These are phyloP conservation scores for Mycosphaerella sp. DNA, from an alignment of 2,329 filamentous ascomycete species.

Conservation along the genomic window DNA sequence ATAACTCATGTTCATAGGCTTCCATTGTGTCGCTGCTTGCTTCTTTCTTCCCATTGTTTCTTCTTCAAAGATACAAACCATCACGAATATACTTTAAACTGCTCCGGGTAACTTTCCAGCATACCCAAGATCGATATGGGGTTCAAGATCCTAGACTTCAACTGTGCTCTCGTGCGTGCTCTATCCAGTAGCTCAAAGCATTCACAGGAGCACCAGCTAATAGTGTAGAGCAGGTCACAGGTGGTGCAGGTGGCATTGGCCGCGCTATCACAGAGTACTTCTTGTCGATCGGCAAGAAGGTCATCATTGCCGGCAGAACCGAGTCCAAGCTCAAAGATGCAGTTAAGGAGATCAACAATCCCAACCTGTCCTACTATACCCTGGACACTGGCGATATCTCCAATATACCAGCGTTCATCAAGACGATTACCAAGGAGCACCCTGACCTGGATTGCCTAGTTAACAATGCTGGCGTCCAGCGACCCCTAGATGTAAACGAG, in stretches of 20 bases:
- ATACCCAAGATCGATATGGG: neutral
- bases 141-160: conserved; percentile 33
- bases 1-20: neutral
- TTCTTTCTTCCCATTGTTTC: neutral
- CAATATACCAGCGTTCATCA: conserved; percentile 43
- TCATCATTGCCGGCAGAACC: conserved; percentile 51
- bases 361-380: conserved; percentile 45
- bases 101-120: neutral
- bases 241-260: conserved; percentile 50
- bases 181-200: neutral
- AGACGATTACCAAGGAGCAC: conserved; percentile 44
- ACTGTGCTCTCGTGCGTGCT: conserved; percentile 34
- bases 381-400: conserved; percentile 47
- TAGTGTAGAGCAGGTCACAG: conserved; percentile 35
- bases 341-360: conserved; percentile 39
- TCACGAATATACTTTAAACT: neutral
- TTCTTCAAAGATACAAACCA: neutral
- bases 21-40: neutral
- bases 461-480: conserved; percentile 56
- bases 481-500: conserved; percentile 45
- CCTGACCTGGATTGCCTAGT: conserved; percentile 53
- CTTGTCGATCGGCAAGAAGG: conserved; percentile 44
- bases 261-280: conserved; percentile 45
- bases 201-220: conserved; percentile 3
- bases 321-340: conserved; percentile 48